These are phyloP conservation scores for Lyophyllum decastes DNA, from an alignment of 768 basidiomycete species.

Conservation along the genomic window DNA sequence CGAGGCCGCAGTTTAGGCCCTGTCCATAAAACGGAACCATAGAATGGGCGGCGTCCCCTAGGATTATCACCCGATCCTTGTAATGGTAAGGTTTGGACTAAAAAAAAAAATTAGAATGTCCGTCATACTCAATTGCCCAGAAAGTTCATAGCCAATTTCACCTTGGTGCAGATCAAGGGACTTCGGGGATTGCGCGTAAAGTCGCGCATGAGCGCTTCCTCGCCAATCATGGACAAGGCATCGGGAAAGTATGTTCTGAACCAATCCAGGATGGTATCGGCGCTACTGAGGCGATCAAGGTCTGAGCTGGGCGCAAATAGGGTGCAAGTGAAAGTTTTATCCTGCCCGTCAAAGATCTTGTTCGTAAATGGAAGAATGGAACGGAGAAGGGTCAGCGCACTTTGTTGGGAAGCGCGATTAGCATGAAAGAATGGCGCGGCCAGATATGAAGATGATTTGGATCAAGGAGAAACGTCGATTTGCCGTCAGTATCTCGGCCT, in stretches of 20 bases:
- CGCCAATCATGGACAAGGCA: constrained; percentile 84
- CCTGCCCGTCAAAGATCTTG: constrained; percentile 53
- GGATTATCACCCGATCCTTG: constrained; percentile 80
- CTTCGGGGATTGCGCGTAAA: constrained; percentile 86
- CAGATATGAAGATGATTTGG: constrained; percentile 98
- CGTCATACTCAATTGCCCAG: constrained; percentile 22
- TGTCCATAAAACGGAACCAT: constrained; percentile 99
- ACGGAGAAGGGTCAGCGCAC: constrained; percentile 45
- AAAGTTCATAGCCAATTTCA: constrained; percentile 39
- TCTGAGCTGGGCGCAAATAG: constrained; percentile 85
- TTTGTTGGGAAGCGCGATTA: constrained; percentile 97
- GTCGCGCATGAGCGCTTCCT: constrained; percentile 72
- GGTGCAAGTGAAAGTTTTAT: constrained; percentile 96
- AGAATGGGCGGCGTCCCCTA: constrained; percentile 95
- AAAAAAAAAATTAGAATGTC: constrained; percentile 21
- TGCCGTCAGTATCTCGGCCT: constrained; percentile 59
- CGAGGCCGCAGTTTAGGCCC: constrained; percentile 96
- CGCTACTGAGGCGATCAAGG: constrained; percentile 65
- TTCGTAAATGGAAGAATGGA: constrained; percentile 20
- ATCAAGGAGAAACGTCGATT: constrained; percentile 79
- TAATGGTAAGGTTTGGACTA: constrained; percentile 90
- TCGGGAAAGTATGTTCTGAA: constrained; percentile 87
- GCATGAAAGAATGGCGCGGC: constrained; percentile 99
- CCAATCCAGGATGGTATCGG: constrained; percentile 65
- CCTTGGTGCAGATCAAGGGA: constrained; percentile 91